Percentiles rank a stretch among this genome's conserved stretches.
These are phyloP conservation scores for Fragosphaeria purpurea DNA, from an alignment of 2,329 filamentous ascomycete species.

Conservation along the genomic window DNA sequence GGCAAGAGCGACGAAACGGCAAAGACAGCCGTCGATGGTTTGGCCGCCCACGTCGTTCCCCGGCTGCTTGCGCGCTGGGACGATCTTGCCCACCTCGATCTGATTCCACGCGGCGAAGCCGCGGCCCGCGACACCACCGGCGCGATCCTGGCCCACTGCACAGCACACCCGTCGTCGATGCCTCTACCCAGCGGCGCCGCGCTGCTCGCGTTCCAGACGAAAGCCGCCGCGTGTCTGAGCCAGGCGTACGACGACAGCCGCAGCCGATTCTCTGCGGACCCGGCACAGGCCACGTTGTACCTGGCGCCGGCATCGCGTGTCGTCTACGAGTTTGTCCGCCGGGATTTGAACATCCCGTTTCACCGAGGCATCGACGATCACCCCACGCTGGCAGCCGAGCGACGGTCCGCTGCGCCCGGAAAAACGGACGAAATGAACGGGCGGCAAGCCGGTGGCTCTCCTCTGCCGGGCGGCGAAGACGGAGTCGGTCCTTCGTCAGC, in stretches of 20 bases:
- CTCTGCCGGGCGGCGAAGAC: too few species aligned
- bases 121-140: slow-evolving; percentile 12
- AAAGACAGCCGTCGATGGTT: too few species aligned
- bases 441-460: too few species aligned
- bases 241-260: slow-evolving; percentile 1
- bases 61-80: slow-evolving; percentile 14
- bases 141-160: slow-evolving; percentile 4
- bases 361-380: slow-evolving; percentile 18
- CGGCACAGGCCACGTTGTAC: slow-evolving; percentile 5
- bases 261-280: not conserved
- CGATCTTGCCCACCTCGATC: slow-evolving; percentile 15
- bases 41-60: not conserved
- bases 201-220: slow-evolving; percentile 7
- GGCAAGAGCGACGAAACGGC: too few species aligned
- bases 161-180: not conserved
- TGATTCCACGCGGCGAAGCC: slow-evolving; percentile 5
- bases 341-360: slow-evolving; percentile 15
- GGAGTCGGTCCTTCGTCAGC: too few species aligned
- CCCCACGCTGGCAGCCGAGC: slow-evolving; percentile 14
- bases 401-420: not conserved
- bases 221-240: slow-evolving; percentile 1
- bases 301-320: slow-evolving; percentile 14
- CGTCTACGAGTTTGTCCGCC: slow-evolving; percentile 17
- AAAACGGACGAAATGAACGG: not conserved
- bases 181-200: too few species aligned